Evolutionary conservation across 176 grass and related monocot species (phyloP), one percentile per base, ranked within the genome.

Genomic region (Melocanna baccifera): DNA sequence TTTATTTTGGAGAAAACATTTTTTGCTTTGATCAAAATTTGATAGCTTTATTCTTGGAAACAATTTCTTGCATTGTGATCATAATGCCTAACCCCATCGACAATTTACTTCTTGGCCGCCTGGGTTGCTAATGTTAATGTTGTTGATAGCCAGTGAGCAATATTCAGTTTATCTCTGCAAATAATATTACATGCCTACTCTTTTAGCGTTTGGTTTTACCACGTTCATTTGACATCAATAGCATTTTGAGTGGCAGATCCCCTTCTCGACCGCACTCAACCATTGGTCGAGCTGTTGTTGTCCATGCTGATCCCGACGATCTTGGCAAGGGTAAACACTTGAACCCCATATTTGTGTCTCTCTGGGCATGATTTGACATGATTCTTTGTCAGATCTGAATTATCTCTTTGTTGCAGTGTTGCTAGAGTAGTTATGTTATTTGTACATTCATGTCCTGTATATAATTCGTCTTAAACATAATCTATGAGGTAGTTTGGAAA

Each of bases 271-370:
- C 76, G 3, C 23, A 89, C 39, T 89, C 92, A 6, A 84, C 91
- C 65, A 70, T 91, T 82, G 92, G 92, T 13, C 89, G 92, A 16
- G 89, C 92, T 85, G 34, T 94, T 32, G 89, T 94, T 69, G 89
- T 94, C 42, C 92, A 94, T 79, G 89, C 84, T 73, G 92, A 94
- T 19, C 80, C 84, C 3, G 92, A 94, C 89, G 92, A 94, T 37
- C 92, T 94, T 89, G 92, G 92, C 77, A 91, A 81, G 76, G 92
- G 89, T 94, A 29, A 29, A 73, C 56, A 46, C 9, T 59, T 82
- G 9, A 29, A 81, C 64, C 45, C 23, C 37, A 4, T 14, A 56
- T 51, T 57, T 39, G 2, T 16, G 2, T 55, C 19, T 19, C 28
- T 65, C 12, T 30, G n/a, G 20, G 42, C 46, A 62, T 55, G 19